Evolutionary conservation across 768 basidiomycete genomes (phyloP), one percentile per base, ranked within the genome.

Genomic region (Hemileccinum impolitum): DNA sequence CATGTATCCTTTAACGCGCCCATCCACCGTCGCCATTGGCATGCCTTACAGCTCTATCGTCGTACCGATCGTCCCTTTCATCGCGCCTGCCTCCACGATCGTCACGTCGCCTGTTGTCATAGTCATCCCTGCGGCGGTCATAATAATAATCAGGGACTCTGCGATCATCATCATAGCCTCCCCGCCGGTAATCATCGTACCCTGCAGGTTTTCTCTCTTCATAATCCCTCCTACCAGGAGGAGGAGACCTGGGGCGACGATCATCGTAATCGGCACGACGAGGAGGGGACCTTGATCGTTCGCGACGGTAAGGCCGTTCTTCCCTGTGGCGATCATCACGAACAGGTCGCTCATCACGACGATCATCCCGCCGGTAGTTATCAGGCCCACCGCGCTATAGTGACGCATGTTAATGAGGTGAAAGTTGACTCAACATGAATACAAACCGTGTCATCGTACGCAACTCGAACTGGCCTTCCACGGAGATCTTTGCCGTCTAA

Each of bases 181-280:
- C 87, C 72, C 89, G 84, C 70, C 89, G 84, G 71, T 82, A 77
- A 80, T 89, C 85, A 81, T 90, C 89, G 83, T 90, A 88, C 83
- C 87, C 87, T 84, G 86, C 85, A 82, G 86, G 80, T 79, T 85
- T 85, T 80, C 77, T 82, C 72, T 90, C 87, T 76, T 90, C 87
- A 72, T 74, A 74, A 62, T 90, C 86, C 78, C 88, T 86, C 78
- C 75, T 79, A 51, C 82, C 78, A 58, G 87, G 84, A 66, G 68
- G 66, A 44, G 88, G 84, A 74, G 86, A 88, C 79, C 87, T 85
- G 75, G 83, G 73, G 62, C 84, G 85, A 76, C 87, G 84, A 71
- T 86, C 87, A 60, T 87, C 88, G 51, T 78, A 70, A 54, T 82
- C 83, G 51, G 80, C 75, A 54, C 83, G 81, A 58, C 89, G 85